A percentile compares a stretch with the other conserved stretches of the same genome.
phyloP scores from a whole-genome alignment of 352 stramenopile genomes.

The Vaucheria bursata region DNA sequence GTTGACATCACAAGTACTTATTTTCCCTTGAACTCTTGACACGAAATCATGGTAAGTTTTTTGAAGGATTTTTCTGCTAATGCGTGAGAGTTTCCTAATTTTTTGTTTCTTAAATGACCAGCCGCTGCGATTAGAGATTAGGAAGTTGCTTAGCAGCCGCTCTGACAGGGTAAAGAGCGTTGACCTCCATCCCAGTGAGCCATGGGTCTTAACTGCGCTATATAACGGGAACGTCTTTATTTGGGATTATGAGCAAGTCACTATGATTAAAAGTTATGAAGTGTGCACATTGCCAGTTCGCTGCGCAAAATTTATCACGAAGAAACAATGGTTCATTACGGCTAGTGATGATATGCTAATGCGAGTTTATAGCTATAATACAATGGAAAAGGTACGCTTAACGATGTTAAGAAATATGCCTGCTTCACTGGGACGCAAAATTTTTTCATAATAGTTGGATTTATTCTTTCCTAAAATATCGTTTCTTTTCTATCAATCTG shows the following conservation, averaged over 20 bases:
- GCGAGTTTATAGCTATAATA: slow-evolving; percentile 99
- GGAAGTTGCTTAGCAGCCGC: slow-evolving; percentile 83
- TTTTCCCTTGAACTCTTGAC: too few species aligned
- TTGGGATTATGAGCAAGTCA: slow-evolving; percentile 83
- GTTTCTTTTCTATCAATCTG: too few species aligned
- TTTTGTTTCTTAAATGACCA: slow-evolving; percentile 11
- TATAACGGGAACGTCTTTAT: slow-evolving; percentile 97
- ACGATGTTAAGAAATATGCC: background rate
- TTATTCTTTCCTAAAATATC: too few species aligned
- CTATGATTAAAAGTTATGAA: slow-evolving; percentile 91
- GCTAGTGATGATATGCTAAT: slow-evolving; percentile 91
- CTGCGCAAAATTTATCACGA: slow-evolving; percentile 83
- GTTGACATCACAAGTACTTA: too few species aligned
- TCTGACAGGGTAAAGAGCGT: slow-evolving; percentile 97
- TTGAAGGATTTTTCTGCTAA: too few species aligned
- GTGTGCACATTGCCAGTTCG: slow-evolving; percentile 87
- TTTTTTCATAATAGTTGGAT: background rate
- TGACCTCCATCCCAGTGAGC: slow-evolving; percentile 92
- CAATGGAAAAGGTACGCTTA: slow-evolving; percentile 82
- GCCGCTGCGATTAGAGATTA: slow-evolving; percentile 46
- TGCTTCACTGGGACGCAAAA: background rate
- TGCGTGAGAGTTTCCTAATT: background rate
- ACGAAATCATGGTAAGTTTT: too few species aligned
- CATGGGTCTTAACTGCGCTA: slow-evolving; percentile 91
- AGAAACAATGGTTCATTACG: slow-evolving; percentile 94